Evolutionary conservation across 1,284 basidiomycete species (phyloP).

Genomic region (Fistulinella cinereoalba): DNA sequence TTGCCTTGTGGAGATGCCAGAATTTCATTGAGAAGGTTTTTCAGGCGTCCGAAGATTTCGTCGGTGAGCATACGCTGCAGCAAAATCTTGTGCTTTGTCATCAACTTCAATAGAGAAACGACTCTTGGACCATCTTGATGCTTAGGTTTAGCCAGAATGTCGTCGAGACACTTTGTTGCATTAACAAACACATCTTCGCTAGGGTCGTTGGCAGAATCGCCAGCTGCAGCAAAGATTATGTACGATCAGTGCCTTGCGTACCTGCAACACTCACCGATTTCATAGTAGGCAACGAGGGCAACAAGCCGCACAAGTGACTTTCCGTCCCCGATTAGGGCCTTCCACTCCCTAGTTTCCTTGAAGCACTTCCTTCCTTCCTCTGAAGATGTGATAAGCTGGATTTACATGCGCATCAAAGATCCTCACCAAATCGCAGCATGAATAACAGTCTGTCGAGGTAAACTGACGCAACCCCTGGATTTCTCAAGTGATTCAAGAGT

Average conservation of each 20-base stretch:
- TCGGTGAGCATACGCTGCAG: constrained; percentile 14
- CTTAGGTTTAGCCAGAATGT: constrained; percentile 8
- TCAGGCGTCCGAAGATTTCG: constrained; percentile 16
- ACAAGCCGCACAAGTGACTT: neutral
- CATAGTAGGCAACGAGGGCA: neutral
- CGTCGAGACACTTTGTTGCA: constrained; percentile 8
- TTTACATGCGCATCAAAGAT: constrained; percentile 1
- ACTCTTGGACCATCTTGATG: constrained; percentile 22
- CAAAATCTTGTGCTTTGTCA: constrained; percentile 16
- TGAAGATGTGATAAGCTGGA: neutral
- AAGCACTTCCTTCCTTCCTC: neutral
- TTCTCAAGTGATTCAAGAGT: neutral
- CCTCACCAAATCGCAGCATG: constrained; percentile 14
- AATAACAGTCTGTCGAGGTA: constrained; percentile 13
- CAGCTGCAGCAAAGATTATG: constrained; percentile 4
- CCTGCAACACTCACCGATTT: neutral
- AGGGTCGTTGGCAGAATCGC: constrained; percentile 1
- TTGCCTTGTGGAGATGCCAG: neutral
- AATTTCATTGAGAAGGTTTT: constrained; percentile 15
- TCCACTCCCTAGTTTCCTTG: neutral
- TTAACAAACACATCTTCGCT: constrained; percentile 2
- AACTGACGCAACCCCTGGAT: constrained; percentile 4
- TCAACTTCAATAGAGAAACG: constrained; percentile 19
- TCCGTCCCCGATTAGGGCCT: neutral
- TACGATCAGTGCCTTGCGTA: neutral